Conservation (phyloP, 1,284 basidiomycete species). For the Pseudozyma sp. region DNA sequence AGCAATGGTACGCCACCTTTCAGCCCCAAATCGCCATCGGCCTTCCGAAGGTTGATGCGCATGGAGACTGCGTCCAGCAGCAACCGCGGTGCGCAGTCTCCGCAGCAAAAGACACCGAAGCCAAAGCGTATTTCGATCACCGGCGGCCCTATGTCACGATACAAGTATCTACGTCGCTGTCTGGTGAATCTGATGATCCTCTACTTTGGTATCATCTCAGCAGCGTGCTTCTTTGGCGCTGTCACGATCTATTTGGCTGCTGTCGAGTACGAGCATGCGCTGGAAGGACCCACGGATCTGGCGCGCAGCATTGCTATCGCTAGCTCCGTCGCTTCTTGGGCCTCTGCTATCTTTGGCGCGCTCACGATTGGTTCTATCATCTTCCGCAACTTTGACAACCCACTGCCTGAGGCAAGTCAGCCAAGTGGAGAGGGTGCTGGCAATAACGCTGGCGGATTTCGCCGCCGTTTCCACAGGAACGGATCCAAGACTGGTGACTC, state of each 20-base stretch:
- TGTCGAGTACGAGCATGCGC: conserved; percentile 35
- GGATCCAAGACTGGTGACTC: conserved; percentile 15
- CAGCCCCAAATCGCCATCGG: conserved; percentile 13
- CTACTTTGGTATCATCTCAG: conserved; percentile 55
- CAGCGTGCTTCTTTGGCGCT: conserved; percentile 41
- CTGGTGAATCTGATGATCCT: conserved; percentile 55
- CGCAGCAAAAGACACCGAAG: conserved; percentile 4
- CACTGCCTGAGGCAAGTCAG: conserved; percentile 28
- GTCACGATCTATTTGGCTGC: conserved; percentile 42
- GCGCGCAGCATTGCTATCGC: conserved; percentile 11
- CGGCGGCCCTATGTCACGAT: conserved; percentile 32
- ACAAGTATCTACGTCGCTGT: conserved; percentile 56
- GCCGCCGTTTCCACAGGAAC: conserved; percentile 15
- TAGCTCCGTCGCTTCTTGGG: conserved; percentile 28
- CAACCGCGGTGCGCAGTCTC: conserved; percentile 1
- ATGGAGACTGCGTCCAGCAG: conserved; percentile 13
- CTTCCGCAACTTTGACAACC: conserved; percentile 52
- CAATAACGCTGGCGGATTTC: conserved; percentile 7
- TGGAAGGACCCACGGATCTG: conserved; percentile 21
- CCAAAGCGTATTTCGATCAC: conserved; percentile 26
- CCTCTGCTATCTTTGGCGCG: conserved; percentile 47
- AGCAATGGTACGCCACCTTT: conserved; percentile 9
- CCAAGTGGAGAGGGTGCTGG: conserved; percentile 12
- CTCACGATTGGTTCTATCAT: conserved; percentile 50
- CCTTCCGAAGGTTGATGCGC: conserved; percentile 20